phyloP scores from a whole-genome alignment of 129 eudicot species.

The Pittosporum tobira region DNA sequence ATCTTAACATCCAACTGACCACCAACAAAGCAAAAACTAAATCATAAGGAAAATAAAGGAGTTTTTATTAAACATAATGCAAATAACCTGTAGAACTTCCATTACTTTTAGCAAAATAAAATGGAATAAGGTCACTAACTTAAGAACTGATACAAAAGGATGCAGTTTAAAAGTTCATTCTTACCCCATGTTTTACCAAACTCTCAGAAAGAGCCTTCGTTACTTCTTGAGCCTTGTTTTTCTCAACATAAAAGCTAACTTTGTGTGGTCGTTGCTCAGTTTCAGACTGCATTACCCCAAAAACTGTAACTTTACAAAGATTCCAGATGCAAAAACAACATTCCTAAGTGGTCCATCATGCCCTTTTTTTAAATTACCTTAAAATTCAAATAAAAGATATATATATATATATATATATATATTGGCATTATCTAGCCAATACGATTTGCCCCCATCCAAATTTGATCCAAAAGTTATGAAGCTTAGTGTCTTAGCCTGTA shows the following conservation, averaged over 20 bases:
- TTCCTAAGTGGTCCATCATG: background rate
- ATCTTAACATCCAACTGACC: conserved; percentile 88
- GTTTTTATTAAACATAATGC: background rate
- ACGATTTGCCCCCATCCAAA: background rate
- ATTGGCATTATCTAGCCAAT: background rate
- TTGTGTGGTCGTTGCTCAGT: conserved; percentile 90
- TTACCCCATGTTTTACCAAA: conserved; percentile 72
- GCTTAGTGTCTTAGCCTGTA: too few species aligned
- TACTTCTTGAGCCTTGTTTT: conserved; percentile 73
- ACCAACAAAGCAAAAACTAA: conserved; percentile 7
- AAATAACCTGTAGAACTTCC: background rate
- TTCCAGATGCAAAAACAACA: background rate
- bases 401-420: too few species aligned
- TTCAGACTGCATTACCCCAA: conserved; percentile 54
- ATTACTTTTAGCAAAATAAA: background rate
- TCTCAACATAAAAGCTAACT: conserved; percentile 75
- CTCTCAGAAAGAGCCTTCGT: conserved; percentile 51
- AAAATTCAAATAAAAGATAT: too few species aligned
- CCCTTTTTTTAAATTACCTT: background rate
- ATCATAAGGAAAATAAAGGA: background rate
- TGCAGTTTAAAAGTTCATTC: conserved; percentile 2
- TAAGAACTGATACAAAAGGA: background rate
- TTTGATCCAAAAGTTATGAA: background rate
- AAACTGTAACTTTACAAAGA: background rate
- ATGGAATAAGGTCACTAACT: background rate